These are phyloP conservation scores for Ceratocystis papillata DNA, from an alignment of 2,329 filamentous ascomycete genomes.

Conservation along the genomic window DNA sequence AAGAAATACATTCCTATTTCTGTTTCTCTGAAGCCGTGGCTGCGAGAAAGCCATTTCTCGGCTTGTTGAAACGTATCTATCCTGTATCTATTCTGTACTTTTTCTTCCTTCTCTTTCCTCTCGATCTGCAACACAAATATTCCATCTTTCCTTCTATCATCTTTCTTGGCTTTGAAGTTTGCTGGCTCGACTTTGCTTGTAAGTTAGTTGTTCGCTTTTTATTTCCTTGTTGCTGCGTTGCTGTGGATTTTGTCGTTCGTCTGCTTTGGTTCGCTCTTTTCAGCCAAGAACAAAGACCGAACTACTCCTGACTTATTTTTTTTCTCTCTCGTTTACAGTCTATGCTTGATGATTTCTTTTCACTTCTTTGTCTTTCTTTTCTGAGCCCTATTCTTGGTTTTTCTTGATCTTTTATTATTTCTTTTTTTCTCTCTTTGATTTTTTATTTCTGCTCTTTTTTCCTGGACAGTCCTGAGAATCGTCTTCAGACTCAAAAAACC, in stretches of 20 bases:
- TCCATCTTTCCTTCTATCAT: not conserved
- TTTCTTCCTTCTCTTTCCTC: not conserved
- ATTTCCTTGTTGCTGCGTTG: slow-evolving; percentile 10
- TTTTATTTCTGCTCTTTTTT: not conserved
- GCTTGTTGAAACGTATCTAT: not conserved
- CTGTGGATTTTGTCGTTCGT: not conserved
- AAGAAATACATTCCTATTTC: not conserved
- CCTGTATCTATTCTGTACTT: not conserved
- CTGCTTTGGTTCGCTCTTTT: not conserved
- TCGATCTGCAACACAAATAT: not conserved
- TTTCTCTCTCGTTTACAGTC: slow-evolving; percentile 4
- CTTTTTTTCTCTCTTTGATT: not conserved
- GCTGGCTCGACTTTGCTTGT: slow-evolving; percentile 6
- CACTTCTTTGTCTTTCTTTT: slow-evolving; percentile 11
- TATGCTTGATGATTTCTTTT: slow-evolving; percentile 12
- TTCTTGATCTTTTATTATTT: not conserved
- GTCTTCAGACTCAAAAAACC: slow-evolving; percentile 1
- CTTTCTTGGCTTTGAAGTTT: not conserved
- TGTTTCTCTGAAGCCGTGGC: not conserved
- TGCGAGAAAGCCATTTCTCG: not conserved
- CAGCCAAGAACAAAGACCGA: not conserved
- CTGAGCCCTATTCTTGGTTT: not conserved
- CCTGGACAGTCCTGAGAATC: not conserved
- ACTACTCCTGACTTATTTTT: slow-evolving; percentile 11
- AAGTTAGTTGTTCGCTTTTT: slow-evolving; percentile 7